Evolutionary conservation across 257 asterid genomes (phyloP).

Genomic region (Nicotiana obtusifolia): DNA sequence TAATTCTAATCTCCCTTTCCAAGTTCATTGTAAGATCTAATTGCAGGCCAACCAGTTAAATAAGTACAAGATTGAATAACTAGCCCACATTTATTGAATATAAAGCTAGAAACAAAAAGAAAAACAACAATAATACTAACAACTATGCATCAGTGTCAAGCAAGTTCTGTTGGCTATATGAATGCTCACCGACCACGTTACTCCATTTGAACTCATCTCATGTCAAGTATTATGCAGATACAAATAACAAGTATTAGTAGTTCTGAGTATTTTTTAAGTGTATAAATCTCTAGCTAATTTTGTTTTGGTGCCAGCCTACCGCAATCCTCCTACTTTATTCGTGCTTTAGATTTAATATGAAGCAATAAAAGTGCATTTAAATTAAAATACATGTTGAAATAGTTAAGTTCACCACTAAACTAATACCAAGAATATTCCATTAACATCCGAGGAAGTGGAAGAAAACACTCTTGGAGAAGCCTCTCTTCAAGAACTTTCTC

Average conservation of each 20-base stretch:
- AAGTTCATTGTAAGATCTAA: neutral
- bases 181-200: too few species aligned
- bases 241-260: too few species aligned
- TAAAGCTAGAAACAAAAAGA: too few species aligned
- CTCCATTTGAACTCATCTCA: too few species aligned
- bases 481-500: neutral
- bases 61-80: conserved; percentile 1
- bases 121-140: too few species aligned
- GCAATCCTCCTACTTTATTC: too few species aligned
- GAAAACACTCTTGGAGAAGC: neutral
- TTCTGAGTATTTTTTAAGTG: too few species aligned
- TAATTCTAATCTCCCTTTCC: neutral
- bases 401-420: neutral
- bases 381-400: neutral
- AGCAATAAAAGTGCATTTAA: neutral
- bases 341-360: neutral
- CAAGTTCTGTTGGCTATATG: too few species aligned
- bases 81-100: neutral
- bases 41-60: neutral
- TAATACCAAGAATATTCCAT: neutral
- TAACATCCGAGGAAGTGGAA: neutral
- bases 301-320: too few species aligned
- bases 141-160: too few species aligned
- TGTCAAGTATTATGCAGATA: too few species aligned
- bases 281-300: too few species aligned